Conservation (phyloP, 495 filamentous ascomycete genomes). For the Lasiosphaeriaceae sp. region DNA sequence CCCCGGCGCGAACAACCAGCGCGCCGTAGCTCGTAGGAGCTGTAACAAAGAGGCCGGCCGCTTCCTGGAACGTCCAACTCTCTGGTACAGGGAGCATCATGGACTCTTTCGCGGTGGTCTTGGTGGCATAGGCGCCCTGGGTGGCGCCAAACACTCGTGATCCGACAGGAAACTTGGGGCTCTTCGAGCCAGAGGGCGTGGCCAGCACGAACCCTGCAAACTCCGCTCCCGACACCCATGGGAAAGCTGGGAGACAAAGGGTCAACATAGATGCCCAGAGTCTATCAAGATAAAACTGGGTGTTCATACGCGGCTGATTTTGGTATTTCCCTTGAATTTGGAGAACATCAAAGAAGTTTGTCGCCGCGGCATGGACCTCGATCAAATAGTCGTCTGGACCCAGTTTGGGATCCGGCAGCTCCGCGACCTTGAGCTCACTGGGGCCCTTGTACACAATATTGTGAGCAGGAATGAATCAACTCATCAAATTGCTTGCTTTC, state of each 20-base stretch:
- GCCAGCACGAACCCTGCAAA: conserved; percentile 76
- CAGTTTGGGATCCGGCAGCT: conserved; percentile 69
- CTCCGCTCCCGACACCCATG: conserved; percentile 84
- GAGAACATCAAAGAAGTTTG: conserved; percentile 94
- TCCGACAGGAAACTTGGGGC: conserved; percentile 61
- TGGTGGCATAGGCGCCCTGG: conserved; percentile 84
- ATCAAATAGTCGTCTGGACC: conserved; percentile 75
- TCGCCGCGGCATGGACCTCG: conserved; percentile 79
- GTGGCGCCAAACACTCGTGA: conserved; percentile 81
- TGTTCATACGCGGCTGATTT: conserved; percentile 49
- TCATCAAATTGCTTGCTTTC: conserved; percentile 7
- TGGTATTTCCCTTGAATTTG: conserved; percentile 81
- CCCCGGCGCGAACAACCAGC: conserved; percentile 69
- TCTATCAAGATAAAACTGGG: not conserved
- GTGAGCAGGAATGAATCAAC: no score
- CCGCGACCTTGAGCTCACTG: conserved; percentile 67
- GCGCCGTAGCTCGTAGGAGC: conserved; percentile 87
- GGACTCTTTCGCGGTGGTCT: conserved; percentile 61
- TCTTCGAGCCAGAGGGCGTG: conserved; percentile 46
- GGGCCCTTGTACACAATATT: conserved; percentile 68
- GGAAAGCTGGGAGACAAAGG: conserved; percentile 47
- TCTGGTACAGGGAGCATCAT: conserved; percentile 67
- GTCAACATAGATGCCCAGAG: conserved; percentile 2
- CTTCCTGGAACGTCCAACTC: conserved; percentile 80
- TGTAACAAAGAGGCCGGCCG: conserved; percentile 86